Base-by-base conservation (phyloP, 2,329 filamentous ascomycete genomes). In the Aspergillus calidoustus region DNA sequence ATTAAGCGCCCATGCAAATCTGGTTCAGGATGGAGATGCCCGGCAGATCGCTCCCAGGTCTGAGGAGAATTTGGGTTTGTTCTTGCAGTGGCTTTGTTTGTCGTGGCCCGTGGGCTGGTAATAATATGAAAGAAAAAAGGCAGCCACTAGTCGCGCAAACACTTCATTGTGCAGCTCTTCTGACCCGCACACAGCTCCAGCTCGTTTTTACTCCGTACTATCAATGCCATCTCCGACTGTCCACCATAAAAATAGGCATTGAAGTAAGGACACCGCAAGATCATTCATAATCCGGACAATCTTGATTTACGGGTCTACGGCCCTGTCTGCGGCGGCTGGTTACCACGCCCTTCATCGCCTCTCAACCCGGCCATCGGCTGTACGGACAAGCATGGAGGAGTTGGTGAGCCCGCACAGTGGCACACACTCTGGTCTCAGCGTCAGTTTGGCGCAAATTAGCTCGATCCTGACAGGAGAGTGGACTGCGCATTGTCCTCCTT, bases 1-100 rank as follows among this genome's bases (percentile, higher is more conserved):
- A 59, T 60, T 65, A 68, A 66, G 65, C 66, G 66, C 59, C 44
- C 38, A 46, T 44, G 47, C 44, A 68, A 68, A 66, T 69, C 54
- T 66, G 68, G 68, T 69, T 66, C 68, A 60, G 41, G 49, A 65
- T 67, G 66, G 67, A 54, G 65, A 69, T 64, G 50, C 38, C 59
- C 52, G 57, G 55, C 59, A 57, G 64, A 59, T 62, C 60, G 63
- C 63, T 68, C 62, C 65, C 62, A 68, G 30, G 51, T 49, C 38
- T 60, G 51, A 25, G 44, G 50, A 58, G 13, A 41, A 41, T 41
- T 41, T 17, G 34, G 34, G 34, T 41, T 41, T 41, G 34, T 41
- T 41, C 15, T 41, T 41, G 31, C 31, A 41, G 34, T 41, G 34
- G 34, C 44, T 56, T 38, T 53, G 58, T 41, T 60, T 43, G 54